A percentile compares a stretch with the other conserved stretches of the same genome.
These are phyloP conservation scores for Citropsis articulata DNA, from an alignment of 345 rosid genomes.

Conservation along the genomic window DNA sequence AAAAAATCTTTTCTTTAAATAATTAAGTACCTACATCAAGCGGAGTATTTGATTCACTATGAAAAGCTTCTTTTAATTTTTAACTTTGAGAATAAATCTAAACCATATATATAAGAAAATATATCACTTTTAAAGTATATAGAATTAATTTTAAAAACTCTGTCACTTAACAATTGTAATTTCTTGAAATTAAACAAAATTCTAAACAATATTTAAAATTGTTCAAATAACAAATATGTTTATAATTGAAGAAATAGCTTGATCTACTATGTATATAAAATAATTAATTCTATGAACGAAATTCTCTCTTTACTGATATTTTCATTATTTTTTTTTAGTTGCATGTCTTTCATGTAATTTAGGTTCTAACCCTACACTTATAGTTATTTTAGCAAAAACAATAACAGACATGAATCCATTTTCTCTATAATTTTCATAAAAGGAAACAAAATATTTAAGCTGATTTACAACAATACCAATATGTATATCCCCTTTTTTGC, in stretches of 20 bases:
- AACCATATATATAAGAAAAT: background rate
- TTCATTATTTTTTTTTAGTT: background rate
- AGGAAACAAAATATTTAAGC: background rate
- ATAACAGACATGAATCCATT: background rate
- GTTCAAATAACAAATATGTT: background rate
- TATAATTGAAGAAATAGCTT: background rate
- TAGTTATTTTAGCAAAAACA: background rate
- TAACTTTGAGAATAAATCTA: background rate
- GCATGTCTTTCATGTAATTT: background rate
- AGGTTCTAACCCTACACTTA: background rate
- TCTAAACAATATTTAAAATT: too few relatives aligned
- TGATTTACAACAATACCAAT: background rate
- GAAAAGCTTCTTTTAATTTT: too few relatives aligned
- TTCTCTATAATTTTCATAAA: background rate
- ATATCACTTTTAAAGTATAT: background rate
- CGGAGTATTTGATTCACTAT: too few relatives aligned
- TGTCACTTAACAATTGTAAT: background rate
- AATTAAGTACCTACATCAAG: too few relatives aligned
- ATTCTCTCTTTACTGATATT: too few relatives aligned
- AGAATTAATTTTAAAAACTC: background rate
- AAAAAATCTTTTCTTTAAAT: too few relatives aligned
- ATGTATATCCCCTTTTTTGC: background rate
- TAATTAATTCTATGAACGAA: background rate
- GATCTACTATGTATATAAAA: background rate
- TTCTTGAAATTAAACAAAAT: too few relatives aligned